Evolutionary conservation across 2,329 filamentous ascomycete species (phyloP).

Genomic region (Magnaporthales sp.): DNA sequence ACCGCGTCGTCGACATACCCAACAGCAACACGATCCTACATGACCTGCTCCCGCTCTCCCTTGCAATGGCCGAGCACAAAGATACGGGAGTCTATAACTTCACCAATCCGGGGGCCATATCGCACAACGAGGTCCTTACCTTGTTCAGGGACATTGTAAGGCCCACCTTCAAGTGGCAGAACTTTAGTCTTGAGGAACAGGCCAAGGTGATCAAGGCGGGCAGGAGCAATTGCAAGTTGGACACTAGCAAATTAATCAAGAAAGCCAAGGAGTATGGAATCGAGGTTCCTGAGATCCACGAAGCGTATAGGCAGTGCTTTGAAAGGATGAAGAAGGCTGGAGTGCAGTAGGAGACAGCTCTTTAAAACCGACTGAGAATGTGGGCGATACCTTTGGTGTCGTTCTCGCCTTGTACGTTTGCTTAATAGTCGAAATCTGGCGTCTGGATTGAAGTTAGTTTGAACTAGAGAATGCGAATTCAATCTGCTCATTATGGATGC

Average conservation of each 20-base stretch:
- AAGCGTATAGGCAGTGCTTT: constrained; percentile 54
- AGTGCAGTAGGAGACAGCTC: constrained; percentile 28
- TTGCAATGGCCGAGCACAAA: constrained; percentile 50
- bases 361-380: not conserved
- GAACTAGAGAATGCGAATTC: not conserved
- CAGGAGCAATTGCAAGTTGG: constrained; percentile 57
- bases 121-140: constrained; percentile 58
- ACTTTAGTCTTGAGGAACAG: constrained; percentile 59
- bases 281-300: constrained; percentile 51
- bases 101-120: constrained; percentile 61
- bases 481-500: too few species aligned
- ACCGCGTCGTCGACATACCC: constrained; percentile 56
- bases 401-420: not conserved
- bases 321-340: constrained; percentile 52
- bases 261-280: constrained; percentile 52
- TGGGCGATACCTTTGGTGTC: not conserved
- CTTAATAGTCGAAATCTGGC: not conserved
- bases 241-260: constrained; percentile 50
- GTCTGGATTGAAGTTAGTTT: not conserved
- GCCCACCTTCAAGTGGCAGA: constrained; percentile 52
- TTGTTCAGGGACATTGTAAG: constrained; percentile 57
- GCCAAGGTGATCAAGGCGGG: constrained; percentile 59
- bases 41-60: constrained; percentile 53
- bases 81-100: constrained; percentile 62
- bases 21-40: constrained; percentile 61